Evolutionary conservation across 306 rosid genomes (phyloP), one percentile per base, ranked within the genome.

Genomic region (Vigna reflexopilosa): DNA sequence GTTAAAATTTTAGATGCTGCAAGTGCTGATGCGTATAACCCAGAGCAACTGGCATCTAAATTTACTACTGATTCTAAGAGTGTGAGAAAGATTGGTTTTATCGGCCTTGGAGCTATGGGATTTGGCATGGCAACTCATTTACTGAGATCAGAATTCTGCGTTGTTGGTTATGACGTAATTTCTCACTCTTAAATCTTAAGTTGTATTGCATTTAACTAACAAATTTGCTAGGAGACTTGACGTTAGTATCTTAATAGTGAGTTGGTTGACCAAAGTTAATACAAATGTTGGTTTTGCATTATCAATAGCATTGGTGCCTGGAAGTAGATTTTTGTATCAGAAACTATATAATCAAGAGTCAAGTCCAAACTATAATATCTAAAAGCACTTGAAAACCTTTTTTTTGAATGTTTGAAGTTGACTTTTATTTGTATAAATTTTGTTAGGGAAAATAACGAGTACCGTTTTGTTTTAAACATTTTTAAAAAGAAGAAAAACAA

Each of bases 71-170:
- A 69, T 74, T 80, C 97, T 75, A 73, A 77, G 61, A 76, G 81
- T 55, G 90, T 80, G 78, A 79, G 56, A 50, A 86, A 90, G 70
- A 81, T 94, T 86, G 98, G 97, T 80, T 94, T 94, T 86, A 78
- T 94, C 77, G 98, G 98, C 74, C 98, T 94, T 70, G 98, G 98
- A 84, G 98, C 97, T 69, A 94, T 94, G 98, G 98, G 98, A 83
- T 94, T 90, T 82, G 98, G 98, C 91, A 94, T 94, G 98, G 97
- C 98, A 74, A 87, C 97, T 75, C 95, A 94, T 51, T 90, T 94
- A 69, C 66, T 94, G 86, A 89, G 54, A 47, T 90, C 93, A 63
- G 85, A 92, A 38, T 90, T 88, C 89, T 56, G 76, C 55, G 98
- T 94, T 67, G 28, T 47, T 79, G 98, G 98, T 83, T 94, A 75